These are phyloP conservation scores for Sphagnum contortum DNA, from an alignment of 225 moss, liverwort and hornwort species.

Conservation along the genomic window DNA sequence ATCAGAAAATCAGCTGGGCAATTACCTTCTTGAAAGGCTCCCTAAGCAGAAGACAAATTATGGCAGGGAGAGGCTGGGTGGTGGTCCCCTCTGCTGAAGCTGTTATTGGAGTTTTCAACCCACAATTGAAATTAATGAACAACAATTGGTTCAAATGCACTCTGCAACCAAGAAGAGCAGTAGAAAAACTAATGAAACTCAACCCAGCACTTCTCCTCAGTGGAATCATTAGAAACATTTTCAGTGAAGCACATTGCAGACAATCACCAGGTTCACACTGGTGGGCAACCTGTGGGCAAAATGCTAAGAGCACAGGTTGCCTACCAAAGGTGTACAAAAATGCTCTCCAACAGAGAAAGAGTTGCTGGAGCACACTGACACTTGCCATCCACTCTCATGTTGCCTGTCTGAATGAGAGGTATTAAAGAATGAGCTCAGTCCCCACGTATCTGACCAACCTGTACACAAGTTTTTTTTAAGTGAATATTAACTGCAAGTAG, in stretches of 20 bases:
- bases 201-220: no score
- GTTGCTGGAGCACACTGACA: conserved; percentile 42
- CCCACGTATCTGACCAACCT: conserved; percentile 79
- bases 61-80: conserved; percentile 67
- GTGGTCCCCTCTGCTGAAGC: conserved; percentile 64
- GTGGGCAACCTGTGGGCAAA: no score
- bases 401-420: conserved; percentile 56
- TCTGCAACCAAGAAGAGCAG: conserved; percentile 26
- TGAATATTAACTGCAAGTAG: no score
- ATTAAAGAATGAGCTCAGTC: conserved; percentile 77
- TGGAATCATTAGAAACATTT: no score
- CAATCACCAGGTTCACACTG: no score
- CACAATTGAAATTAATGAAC: conserved; percentile 41
- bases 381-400: conserved; percentile 55
- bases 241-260: no score
- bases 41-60: conserved; percentile 61
- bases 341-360: conserved; percentile 54
- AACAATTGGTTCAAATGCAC: conserved; percentile 66
- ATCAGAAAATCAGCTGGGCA: neutral
- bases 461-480: neutral
- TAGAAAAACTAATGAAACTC: no score
- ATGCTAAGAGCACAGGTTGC: neutral
- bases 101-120: conserved; percentile 32
- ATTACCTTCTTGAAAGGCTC: conserved; percentile 57
- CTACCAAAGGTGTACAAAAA: conserved; percentile 58